Evolutionary conservation across 305 asterid genomes (phyloP), one percentile per base, ranked within the genome.

Genomic region (Solanum hybrid): DNA sequence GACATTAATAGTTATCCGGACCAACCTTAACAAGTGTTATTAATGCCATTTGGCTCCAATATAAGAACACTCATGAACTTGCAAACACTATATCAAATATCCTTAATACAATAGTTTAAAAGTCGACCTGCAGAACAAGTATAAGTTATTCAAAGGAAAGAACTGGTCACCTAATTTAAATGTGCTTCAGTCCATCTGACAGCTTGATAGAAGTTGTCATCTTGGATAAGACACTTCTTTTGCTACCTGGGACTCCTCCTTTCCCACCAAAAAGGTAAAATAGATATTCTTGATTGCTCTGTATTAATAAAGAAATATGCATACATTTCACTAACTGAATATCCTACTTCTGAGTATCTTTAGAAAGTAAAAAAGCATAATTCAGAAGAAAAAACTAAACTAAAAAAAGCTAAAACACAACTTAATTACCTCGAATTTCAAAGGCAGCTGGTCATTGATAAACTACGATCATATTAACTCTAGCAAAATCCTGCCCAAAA

Each of bases 241-340:
- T 31, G 4, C 32, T 31, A 31, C 57, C 51, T 39, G 51, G 14
- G 51, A 39, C 51, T 39, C 51, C 51, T 51, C 94, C 91, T 97
- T 96, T 91, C 94, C 98, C 79, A 94, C 98, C 94, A 31, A 96
- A 91, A 89, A 97, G 17, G 37, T 82, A 41, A 41, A 72, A 1
- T 82, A 73, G 72, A 41, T 13, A 27, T 41, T 82, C 87, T 17
- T 82, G 87, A 41, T 26, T 41, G 87, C 17, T 41, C 73, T 82
- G 72, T 27, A 14, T 82, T 82, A 41, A 27, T 27, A 41, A 82
- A 82, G 37, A 33, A 82, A 82, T 33, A 41, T 41, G 5, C 32
- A 27, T 27, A 3, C 27, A 20, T 45, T 41, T 83, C 37, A 41
- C 27, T 45, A 27, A 17, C 73, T 41, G 73, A 39, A 83, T 45